These are phyloP conservation scores for Albatrellus ellisii DNA, from an alignment of 768 basidiomycete species.

Conservation along the genomic window DNA sequence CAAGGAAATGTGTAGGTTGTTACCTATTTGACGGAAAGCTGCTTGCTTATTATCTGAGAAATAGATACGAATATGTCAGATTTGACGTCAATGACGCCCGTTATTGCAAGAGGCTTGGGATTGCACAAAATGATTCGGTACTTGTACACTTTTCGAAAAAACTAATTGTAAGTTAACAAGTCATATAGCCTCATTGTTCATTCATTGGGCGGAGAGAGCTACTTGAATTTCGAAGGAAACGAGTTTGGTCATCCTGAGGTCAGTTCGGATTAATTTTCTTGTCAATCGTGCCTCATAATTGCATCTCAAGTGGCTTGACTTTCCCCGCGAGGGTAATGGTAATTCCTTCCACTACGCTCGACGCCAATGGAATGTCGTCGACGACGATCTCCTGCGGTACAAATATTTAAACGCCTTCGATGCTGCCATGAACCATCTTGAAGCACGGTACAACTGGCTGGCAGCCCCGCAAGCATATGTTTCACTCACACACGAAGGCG, in stretches of 20 bases:
- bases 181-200: slow-evolving; percentile 68
- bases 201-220: slow-evolving; percentile 91
- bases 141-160: slow-evolving; percentile 8
- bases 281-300: neutral
- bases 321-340: slow-evolving; percentile 90
- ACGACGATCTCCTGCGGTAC: slow-evolving; percentile 81
- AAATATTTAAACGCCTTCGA: slow-evolving; percentile 92
- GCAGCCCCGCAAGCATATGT: slow-evolving; percentile 77
- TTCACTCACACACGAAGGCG: slow-evolving; percentile 84
- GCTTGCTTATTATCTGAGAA: neutral
- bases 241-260: slow-evolving; percentile 99
- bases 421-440: slow-evolving; percentile 77
- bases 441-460: slow-evolving; percentile 77
- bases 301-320: slow-evolving; percentile 87
- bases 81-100: slow-evolving; percentile 63
- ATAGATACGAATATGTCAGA: slow-evolving; percentile 93
- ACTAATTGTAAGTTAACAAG: slow-evolving; percentile 3
- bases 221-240: slow-evolving; percentile 95
- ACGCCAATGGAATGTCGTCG: slow-evolving; percentile 92
- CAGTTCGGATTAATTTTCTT: slow-evolving; percentile 11
- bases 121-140: slow-evolving; percentile 98
- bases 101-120: slow-evolving; percentile 80
- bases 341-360: slow-evolving; percentile 97
- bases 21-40: neutral
- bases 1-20: slow-evolving; percentile 90